Evolutionary conservation across 306 rosid species (phyloP), one percentile per base, ranked within the genome.

Genomic region (Rosa persica): DNA sequence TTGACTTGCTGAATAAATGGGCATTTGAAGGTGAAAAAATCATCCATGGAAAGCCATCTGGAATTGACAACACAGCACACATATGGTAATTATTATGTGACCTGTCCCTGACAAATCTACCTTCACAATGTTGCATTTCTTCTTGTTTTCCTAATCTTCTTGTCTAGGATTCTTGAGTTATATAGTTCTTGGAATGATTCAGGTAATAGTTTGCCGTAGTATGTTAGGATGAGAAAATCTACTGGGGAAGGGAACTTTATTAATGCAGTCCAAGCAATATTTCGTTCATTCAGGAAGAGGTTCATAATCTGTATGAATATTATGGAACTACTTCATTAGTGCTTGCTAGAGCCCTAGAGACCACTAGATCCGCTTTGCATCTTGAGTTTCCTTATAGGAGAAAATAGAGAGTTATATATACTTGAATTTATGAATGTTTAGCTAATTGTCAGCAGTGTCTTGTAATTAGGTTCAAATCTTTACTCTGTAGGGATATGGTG

Each of bases 11-110:
- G 38, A 95, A 95, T 81, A 91, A 84, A 82, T 95, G 97, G 99
- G 99, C 99, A 48, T 92, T 89, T 85, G 99, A 95, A 88, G 99
- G 99, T 66, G 99, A 95, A 85, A 95, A 89, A 89, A 93, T 95
- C 54, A 71, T 95, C 72, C 99, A 95, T 83, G 99, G 99, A 80
- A 92, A 83, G 80, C 98, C 98, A 16, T 95, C 98, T 81, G 98
- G 98, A 79, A 87, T 95, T 70, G 98, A 95, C 91, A 95, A 95
- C 85, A 85, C 96, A 20, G 98, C 91, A 65, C 91, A 65, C 96
- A 78, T 95, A 91, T 44, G 98, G 98, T 95, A 87, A 17, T 77
- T 74, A 61, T 70, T 1, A 38, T 78, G 4, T 70, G 43, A 47
- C 52, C 77, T 77, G 46, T 52, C 47, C 65, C 49, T 16, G 6